Conservation (phyloP, 2,329 filamentous ascomycete genomes). For the Trichothecium sympodiale region DNA sequence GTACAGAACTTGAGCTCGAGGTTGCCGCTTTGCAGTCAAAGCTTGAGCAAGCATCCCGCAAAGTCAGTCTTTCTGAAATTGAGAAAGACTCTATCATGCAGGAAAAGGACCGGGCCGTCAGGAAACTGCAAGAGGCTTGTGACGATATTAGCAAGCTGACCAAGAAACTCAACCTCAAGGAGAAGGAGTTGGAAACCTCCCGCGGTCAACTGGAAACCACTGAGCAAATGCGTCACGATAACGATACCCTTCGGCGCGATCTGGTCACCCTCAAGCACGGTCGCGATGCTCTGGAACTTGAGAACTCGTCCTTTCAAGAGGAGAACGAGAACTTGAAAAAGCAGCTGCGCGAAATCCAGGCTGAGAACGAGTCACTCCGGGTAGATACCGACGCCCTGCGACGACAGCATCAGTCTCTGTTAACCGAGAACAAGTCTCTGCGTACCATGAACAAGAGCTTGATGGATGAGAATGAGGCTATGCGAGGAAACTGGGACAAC, state of each 20-base stretch:
- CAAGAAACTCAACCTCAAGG: constrained; percentile 26
- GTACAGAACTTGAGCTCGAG: constrained; percentile 44
- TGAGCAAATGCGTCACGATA: constrained; percentile 25
- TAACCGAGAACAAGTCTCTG: constrained; percentile 33
- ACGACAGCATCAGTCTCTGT: constrained; percentile 30
- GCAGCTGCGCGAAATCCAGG: constrained; percentile 22
- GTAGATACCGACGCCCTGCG: constrained; percentile 28
- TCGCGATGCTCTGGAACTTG: constrained; percentile 22
- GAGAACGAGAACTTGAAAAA: constrained; percentile 27
- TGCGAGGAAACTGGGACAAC: constrained; percentile 28
- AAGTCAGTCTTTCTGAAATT: constrained; percentile 50
- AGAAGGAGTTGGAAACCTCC: constrained; percentile 30
- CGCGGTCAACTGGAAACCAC: constrained; percentile 29
- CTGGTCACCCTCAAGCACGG: constrained; percentile 26
- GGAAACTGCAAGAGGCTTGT: constrained; percentile 50
- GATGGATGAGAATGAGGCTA: constrained; percentile 30
- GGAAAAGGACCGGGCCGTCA: constrained; percentile 55
- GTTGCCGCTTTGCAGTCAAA: constrained; percentile 49
- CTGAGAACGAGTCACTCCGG: constrained; percentile 28
- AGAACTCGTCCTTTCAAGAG: constrained; percentile 28
- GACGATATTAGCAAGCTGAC: constrained; percentile 42
- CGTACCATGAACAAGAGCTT: constrained; percentile 28
- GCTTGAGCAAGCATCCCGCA: constrained; percentile 51
- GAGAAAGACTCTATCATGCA: constrained; percentile 50
- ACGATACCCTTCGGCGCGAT: constrained; percentile 29